These are phyloP conservation scores for Phalaenopsis aphrodite DNA, from an alignment of 106 monocot genomes.

Conservation along the genomic window DNA sequence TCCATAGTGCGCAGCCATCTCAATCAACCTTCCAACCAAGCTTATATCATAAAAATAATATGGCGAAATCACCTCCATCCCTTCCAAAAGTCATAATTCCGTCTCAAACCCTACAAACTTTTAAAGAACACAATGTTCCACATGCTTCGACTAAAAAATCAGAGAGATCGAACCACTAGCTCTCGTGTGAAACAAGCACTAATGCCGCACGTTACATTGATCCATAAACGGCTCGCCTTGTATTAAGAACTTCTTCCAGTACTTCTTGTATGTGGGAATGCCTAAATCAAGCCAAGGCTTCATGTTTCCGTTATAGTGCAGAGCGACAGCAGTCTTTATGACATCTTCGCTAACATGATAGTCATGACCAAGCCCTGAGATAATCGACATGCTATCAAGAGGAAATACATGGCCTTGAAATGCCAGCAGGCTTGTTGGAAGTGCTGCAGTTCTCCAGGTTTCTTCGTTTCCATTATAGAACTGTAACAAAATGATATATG, in stretches of 20 bases:
- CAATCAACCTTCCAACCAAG: not conserved
- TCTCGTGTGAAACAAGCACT: not conserved
- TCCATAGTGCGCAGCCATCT: not conserved
- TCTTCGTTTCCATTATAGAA: constrained; percentile 20
- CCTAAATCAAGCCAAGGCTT: constrained; percentile 82
- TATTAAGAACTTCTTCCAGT: constrained; percentile 53
- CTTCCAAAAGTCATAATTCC: not conserved
- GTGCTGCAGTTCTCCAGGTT: constrained; percentile 37
- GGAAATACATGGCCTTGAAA: constrained; percentile 29
- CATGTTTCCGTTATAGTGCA: constrained; percentile 81
- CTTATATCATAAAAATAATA: not conserved
- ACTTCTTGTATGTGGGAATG: constrained; percentile 46
- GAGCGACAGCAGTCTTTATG: constrained; percentile 23
- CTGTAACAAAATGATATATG: constrained; percentile 8
- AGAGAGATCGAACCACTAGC: not conserved
- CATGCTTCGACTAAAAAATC: not conserved
- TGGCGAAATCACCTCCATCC: not conserved
- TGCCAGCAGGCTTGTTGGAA: constrained; percentile 49
- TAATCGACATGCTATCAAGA: constrained; percentile 37
- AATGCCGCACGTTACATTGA: constrained; percentile 59
- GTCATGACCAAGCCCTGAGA: constrained; percentile 51
- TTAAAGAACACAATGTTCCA: not conserved
- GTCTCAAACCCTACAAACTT: not conserved
- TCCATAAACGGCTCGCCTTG: constrained; percentile 45
- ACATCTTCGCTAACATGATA: constrained; percentile 22